These are phyloP conservation scores for Protomyces lactucae-debilis DNA, from an alignment of 1,139 yeast species.

Conservation along the genomic window DNA sequence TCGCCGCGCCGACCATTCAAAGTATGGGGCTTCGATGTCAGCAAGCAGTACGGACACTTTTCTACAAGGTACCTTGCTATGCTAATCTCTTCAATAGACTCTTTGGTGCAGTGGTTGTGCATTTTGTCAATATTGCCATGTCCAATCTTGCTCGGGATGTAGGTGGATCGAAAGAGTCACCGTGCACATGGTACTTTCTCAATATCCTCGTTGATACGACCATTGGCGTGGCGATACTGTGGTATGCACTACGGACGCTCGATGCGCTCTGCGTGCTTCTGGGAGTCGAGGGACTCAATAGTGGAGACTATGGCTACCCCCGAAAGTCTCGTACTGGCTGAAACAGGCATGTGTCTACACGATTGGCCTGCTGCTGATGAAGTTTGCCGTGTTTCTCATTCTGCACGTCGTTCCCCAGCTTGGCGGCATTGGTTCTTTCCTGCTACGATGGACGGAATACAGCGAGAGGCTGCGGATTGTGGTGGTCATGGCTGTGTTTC, in stretches of 20 bases:
- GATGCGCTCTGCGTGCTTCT: slow-evolving; percentile 49
- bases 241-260: slow-evolving; percentile 47
- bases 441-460: slow-evolving; percentile 70
- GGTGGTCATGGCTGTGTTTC: slow-evolving; percentile 78
- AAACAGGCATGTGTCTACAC: slow-evolving; percentile 73
- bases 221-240: slow-evolving; percentile 83
- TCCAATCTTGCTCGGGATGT: slow-evolving; percentile 32
- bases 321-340: slow-evolving; percentile 53
- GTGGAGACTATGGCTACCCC: slow-evolving; percentile 84
- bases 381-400: slow-evolving; percentile 50
- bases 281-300: slow-evolving; percentile 58
- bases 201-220: slow-evolving; percentile 88
- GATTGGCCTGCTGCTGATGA: slow-evolving; percentile 54
- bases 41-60: slow-evolving; percentile 68
- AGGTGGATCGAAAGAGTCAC: slow-evolving; percentile 40
- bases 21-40: slow-evolving; percentile 61
- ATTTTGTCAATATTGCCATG: slow-evolving; percentile 46
- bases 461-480: slow-evolving; percentile 79
- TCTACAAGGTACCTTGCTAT: slow-evolving; percentile 84
- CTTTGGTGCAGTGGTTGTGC: slow-evolving; percentile 52
- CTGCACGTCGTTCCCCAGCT: slow-evolving; percentile 56
- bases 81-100: slow-evolving; percentile 46
- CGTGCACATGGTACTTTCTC: slow-evolving; percentile 73
- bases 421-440: slow-evolving; percentile 55
- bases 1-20: slow-evolving; percentile 20